Conservation (phyloP, 306 rosid species). For the Ochetophila trinervis region DNA sequence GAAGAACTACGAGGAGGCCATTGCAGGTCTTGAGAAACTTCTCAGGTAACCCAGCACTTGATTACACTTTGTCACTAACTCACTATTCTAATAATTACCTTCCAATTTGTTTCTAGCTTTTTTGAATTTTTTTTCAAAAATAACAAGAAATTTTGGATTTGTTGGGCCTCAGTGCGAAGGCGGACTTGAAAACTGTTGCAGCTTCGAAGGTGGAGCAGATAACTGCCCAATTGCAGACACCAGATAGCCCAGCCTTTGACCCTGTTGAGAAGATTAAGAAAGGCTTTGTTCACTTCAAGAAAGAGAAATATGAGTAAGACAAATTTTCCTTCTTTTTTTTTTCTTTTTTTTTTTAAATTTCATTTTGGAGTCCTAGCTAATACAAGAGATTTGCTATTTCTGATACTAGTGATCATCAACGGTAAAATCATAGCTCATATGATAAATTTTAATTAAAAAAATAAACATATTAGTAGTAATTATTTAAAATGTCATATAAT, state of each 20-base stretch:
- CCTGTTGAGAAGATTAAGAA: constrained; percentile 77
- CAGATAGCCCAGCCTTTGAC: constrained; percentile 38
- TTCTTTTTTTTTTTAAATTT: neutral
- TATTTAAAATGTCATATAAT: no score
- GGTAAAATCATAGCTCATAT: no score
- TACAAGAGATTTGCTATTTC: no score
- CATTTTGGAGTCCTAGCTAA: neutral
- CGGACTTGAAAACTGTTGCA: constrained; percentile 55
- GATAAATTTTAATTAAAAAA: no score
- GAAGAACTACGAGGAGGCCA: constrained; percentile 78
- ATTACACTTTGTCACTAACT: no score
- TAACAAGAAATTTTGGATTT: neutral
- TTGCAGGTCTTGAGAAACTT: constrained; percentile 75
- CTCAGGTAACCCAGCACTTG: constrained; percentile 43
- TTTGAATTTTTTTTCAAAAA: neutral
- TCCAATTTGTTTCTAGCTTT: neutral
- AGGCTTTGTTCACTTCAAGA: constrained; percentile 82
- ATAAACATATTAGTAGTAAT: no score
- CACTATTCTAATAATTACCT: neutral
- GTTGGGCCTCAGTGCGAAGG: constrained; percentile 56
- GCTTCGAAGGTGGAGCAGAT: constrained; percentile 76
- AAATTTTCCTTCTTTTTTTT: neutral
- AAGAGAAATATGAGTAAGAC: constrained; percentile 89
- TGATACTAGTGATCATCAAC: no score
- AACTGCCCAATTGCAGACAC: constrained; percentile 55